Conservation (phyloP, 257 asterid species). For the Solanum sejunctum region DNA sequence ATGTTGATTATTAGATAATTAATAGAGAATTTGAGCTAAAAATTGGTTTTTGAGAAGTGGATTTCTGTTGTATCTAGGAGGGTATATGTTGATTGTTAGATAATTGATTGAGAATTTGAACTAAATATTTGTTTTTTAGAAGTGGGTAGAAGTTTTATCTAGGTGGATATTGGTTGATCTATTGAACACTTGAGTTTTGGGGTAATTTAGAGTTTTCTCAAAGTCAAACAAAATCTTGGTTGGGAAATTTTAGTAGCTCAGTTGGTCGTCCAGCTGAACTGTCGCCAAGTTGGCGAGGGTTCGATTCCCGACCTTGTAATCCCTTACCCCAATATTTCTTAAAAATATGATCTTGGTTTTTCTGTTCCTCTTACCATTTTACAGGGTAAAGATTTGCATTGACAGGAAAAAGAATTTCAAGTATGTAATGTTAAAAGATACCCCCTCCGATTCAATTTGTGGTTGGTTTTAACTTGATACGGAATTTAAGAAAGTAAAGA, state of each 20-base stretch:
- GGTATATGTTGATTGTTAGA: neutral
- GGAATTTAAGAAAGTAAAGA: neutral
- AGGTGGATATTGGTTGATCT: neutral
- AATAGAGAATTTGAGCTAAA: constrained; percentile 10
- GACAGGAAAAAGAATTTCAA: neutral
- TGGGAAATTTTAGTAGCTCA: neutral
- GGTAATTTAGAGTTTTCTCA: neutral
- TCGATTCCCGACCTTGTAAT: neutral
- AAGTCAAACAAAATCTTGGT: neutral
- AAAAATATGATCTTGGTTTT: neutral
- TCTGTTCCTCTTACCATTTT: neutral
- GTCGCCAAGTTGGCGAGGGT: neutral
- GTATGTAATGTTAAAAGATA: neutral
- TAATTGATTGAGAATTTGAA: neutral
- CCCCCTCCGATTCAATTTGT: neutral
- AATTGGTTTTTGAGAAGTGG: constrained; percentile 22
- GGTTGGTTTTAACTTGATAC: neutral
- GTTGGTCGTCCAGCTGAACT: neutral
- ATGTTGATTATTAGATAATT: neutral
- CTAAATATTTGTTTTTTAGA: constrained; percentile 20
- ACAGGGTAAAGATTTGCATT: neutral
- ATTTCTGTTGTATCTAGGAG: constrained; percentile 1
- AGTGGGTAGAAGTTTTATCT: constrained; percentile 13
- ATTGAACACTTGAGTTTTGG: neutral
- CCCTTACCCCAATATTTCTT: neutral